These are phyloP conservation scores for Moniliophthora roreri DNA, from an alignment of 1,284 basidiomycete species.

Conservation along the genomic window DNA sequence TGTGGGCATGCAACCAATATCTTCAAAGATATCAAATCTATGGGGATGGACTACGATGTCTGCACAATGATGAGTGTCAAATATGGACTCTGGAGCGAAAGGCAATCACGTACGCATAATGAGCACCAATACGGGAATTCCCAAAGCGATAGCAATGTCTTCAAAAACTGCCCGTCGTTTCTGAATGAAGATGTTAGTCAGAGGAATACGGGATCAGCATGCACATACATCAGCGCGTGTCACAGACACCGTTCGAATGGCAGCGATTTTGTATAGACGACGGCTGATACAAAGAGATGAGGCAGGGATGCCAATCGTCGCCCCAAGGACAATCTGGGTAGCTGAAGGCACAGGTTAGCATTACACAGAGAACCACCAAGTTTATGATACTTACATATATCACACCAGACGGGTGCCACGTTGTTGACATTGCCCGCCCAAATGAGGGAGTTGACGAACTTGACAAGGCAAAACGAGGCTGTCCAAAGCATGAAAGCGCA, in stretches of 20 bases:
- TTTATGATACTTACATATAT: conserved; percentile 43
- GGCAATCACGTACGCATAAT: conserved; percentile 2
- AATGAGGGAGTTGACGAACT: conserved; percentile 39
- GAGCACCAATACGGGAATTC: conserved; percentile 8
- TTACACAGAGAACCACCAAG: not conserved
- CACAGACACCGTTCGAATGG: not conserved
- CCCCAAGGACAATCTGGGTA: conserved; percentile 21
- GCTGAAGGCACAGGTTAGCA: conserved; percentile 8
- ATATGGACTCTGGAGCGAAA: not conserved
- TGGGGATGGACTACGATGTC: conserved; percentile 33
- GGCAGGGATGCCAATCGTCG: conserved; percentile 25
- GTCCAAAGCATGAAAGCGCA: conserved; percentile 39
- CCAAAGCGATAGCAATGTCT: conserved; percentile 5
- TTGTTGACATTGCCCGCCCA: conserved; percentile 40
- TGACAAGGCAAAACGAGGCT: conserved; percentile 32
- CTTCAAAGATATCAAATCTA: conserved; percentile 18
- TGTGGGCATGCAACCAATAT: conserved; percentile 16
- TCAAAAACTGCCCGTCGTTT: conserved; percentile 7
- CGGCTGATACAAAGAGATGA: conserved; percentile 27
- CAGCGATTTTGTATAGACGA: conserved; percentile 9
- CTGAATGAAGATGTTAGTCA: not conserved
- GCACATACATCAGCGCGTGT: conserved; percentile 7
- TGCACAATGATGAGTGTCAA: conserved; percentile 21
- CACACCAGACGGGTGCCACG: conserved; percentile 45
- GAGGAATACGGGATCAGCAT: not conserved